Conservation (phyloP, 2,329 filamentous ascomycete genomes). For the Huntiella moniliformis region DNA sequence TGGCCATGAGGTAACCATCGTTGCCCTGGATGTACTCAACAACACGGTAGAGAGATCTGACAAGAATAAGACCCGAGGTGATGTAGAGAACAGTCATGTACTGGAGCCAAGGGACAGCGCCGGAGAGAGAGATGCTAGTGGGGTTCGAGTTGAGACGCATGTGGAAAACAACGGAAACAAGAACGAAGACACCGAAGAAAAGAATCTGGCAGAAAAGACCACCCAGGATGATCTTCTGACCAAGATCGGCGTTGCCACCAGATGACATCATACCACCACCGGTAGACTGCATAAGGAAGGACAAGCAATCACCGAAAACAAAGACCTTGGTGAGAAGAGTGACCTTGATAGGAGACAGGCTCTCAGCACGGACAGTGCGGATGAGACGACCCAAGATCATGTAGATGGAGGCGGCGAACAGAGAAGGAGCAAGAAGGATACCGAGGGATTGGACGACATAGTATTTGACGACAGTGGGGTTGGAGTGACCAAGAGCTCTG, state of each 20-base stretch:
- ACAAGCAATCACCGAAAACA: constrained; percentile 33
- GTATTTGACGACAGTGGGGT: constrained; percentile 18
- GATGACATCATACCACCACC: constrained; percentile 21
- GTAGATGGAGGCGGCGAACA: constrained; percentile 32
- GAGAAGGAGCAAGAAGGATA: constrained; percentile 27
- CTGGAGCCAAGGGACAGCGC: constrained; percentile 16
- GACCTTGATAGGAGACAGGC: constrained; percentile 18
- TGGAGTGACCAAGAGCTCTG: constrained; percentile 13
- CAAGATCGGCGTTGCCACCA: constrained; percentile 14
- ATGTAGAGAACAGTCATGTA: constrained; percentile 18
- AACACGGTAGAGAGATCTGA: constrained; percentile 27
- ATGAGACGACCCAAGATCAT: constrained; percentile 30
- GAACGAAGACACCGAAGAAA: constrained; percentile 33
- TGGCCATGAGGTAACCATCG: constrained; percentile 21
- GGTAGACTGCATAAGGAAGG: constrained; percentile 30
- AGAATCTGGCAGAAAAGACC: constrained; percentile 36
- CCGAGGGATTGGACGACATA: constrained; percentile 26
- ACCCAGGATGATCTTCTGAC: constrained; percentile 29
- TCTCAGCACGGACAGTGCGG: constrained; percentile 20
- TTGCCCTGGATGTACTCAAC: constrained; percentile 28
- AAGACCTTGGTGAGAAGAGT: constrained; percentile 34
- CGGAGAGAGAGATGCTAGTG: constrained; percentile 13
- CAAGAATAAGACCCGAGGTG: constrained; percentile 23
- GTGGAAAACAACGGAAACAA: constrained; percentile 27
- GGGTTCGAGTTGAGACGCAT: constrained; percentile 12